phyloP scores from a whole-genome alignment of 1,284 basidiomycete genomes.

The Pisolithus thermaeus region DNA sequence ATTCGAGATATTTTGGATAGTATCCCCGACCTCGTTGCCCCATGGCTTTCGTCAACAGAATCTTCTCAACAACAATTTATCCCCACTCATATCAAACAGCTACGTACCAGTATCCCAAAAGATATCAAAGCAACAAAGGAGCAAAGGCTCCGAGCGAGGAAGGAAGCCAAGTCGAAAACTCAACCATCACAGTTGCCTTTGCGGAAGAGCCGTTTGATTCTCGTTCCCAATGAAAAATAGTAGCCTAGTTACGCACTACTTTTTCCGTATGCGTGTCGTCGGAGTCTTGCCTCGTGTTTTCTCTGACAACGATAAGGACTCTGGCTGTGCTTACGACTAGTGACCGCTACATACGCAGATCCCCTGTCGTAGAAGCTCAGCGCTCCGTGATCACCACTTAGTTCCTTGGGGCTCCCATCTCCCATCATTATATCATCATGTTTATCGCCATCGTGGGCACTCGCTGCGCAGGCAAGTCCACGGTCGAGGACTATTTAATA shows the following conservation, averaged over 20 bases:
- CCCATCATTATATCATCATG: slow-evolving; percentile 36
- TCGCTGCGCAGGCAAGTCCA: slow-evolving; percentile 74
- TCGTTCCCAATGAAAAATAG: slow-evolving; percentile 9
- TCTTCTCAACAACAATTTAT: slow-evolving; percentile 34
- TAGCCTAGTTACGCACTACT: neutral
- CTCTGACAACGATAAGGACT: no score
- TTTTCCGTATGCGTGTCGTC: no score
- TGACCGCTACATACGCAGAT: no score
- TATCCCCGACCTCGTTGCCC: slow-evolving; percentile 48
- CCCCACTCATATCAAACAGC: slow-evolving; percentile 80
- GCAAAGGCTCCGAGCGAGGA: slow-evolving; percentile 49
- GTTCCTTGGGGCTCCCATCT: neutral
- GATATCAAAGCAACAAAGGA: slow-evolving; percentile 74
- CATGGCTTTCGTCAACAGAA: slow-evolving; percentile 46
- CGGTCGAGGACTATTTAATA: slow-evolving; percentile 70
- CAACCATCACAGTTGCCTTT: slow-evolving; percentile 8
- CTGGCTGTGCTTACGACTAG: no score
- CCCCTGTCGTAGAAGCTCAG: no score
- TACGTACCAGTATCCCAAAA: slow-evolving; percentile 75
- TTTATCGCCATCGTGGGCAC: slow-evolving; percentile 89
- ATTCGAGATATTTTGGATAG: slow-evolving; percentile 39
- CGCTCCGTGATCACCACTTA: no score
- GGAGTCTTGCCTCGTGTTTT: no score
- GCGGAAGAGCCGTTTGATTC: slow-evolving; percentile 20
- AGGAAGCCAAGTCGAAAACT: slow-evolving; percentile 33